Evolutionary conservation across 805 yeast genomes (phyloP), one percentile per base, ranked within the genome.

Genomic region (Metschnikowia matae): DNA sequence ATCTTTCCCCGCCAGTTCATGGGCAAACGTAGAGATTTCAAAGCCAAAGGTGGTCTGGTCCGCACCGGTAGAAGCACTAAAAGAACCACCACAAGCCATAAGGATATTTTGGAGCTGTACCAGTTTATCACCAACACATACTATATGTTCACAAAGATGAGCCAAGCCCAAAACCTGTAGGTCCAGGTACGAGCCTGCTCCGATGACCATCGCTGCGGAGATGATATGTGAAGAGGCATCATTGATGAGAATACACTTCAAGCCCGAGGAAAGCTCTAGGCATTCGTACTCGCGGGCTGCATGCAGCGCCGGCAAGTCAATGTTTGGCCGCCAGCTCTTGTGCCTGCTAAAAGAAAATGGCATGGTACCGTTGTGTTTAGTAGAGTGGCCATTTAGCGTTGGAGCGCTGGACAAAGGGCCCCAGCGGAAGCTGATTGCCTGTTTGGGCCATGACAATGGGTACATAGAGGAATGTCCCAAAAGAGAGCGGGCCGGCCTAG

Each of bases 131-230:
- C 60, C 54, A 46, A 75, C 72, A 33, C 80, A 67, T 2, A 83
- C 49, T 75, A 86, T 73, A 64, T 89, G 96, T 61, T 89, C 97
- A 59, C 95, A 85, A 51, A 89, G 77, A 69, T 92, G 99, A 0
- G 98, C 98, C 35, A 92, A 62, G 0, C 99, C 99, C 0, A 82
- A 82, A 1, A 85, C 57, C 5, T 69, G 71, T 0, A 96, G 92
- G 56, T 92, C 97, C 43, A 83, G 75, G 60, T 83, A 84, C 1
- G 96, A 83, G 7, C 99, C 99, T 0, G 88, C 73, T 3, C 84
- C 84, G 1, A 90, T 89, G 36, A 88, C 80, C 6, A 92, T 59
- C 1, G 96, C 82, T 17, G 87, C 84, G 6, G 94, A 78, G 3
- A 87, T 84, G 13, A 75, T 57, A 40, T 80, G 83, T 14, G 82